phyloP scores from a whole-genome alignment of 805 yeast genomes.

The Metschnikowia chrysomelidarum region DNA sequence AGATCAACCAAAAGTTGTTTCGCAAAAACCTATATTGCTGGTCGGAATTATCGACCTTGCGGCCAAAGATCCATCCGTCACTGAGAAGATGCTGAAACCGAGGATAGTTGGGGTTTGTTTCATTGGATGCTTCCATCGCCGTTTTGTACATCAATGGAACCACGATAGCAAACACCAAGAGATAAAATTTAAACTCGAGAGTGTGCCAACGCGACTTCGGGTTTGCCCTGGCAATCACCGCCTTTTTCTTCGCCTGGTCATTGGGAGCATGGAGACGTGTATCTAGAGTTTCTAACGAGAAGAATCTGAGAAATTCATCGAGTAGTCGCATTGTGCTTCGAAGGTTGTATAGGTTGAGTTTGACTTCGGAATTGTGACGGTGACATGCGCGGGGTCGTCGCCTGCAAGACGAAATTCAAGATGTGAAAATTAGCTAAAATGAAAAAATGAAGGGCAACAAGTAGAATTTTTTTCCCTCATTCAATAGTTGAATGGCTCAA shows the following conservation, averaged over 20 bases:
- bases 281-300: conserved; percentile 52
- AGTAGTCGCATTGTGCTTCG: conserved; percentile 7
- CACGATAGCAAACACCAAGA: conserved; percentile 57
- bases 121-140: conserved; percentile 77
- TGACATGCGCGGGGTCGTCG: no score
- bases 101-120: conserved; percentile 69
- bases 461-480: no score
- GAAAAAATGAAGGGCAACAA: no score
- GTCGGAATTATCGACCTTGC: conserved; percentile 92
- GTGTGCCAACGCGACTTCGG: conserved; percentile 70
- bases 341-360: no score
- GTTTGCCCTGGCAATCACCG: conserved; percentile 29
- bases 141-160: conserved; percentile 83
- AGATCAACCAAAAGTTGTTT: conserved; percentile 66
- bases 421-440: no score
- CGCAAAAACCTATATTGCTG: conserved; percentile 85
- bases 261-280: conserved; percentile 45
- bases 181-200: conserved; percentile 69
- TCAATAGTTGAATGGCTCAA: no score
- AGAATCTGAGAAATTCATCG: conserved; percentile 31
- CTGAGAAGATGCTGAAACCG: conserved; percentile 59
- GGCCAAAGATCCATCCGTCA: conserved; percentile 86
- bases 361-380: not conserved
- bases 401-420: no score
- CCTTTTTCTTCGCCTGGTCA: conserved; percentile 30